Conservation (phyloP, 352 stramenopile species). For the Phytophthora sp. region DNA sequence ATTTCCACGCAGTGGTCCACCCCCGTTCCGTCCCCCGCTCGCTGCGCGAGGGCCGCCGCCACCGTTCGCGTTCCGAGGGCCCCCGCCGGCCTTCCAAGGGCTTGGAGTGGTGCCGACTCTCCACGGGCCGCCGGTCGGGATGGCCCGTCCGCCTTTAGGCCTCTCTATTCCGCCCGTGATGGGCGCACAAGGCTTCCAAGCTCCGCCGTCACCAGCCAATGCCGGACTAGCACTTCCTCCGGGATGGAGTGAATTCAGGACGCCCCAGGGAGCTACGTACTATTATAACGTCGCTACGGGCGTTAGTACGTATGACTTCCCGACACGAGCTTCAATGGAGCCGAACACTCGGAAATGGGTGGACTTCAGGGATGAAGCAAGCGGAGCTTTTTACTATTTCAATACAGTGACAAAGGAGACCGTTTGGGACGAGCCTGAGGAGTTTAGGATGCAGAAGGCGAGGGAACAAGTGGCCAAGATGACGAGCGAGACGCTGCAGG, state of each 20-base stretch:
- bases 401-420: slow-evolving; percentile 73
- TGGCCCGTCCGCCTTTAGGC: slow-evolving; percentile 31
- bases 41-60: slow-evolving; percentile 27
- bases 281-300: slow-evolving; percentile 67
- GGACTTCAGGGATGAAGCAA: slow-evolving; percentile 81
- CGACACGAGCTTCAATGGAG: slow-evolving; percentile 7
- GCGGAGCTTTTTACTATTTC: slow-evolving; percentile 81
- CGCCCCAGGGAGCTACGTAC: slow-evolving; percentile 59
- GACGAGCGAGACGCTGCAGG: slow-evolving; percentile 40
- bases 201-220: slow-evolving; percentile 25
- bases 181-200: slow-evolving; percentile 19
- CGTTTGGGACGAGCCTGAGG: slow-evolving; percentile 85
- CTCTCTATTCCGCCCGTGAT: slow-evolving; percentile 30
- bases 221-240: slow-evolving; percentile 34
- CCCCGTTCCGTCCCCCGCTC: slow-evolving; percentile 39
- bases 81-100: slow-evolving; percentile 26
- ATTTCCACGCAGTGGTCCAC: slow-evolving; percentile 28
- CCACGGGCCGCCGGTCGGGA: slow-evolving; percentile 23
- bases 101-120: slow-evolving; percentile 13
- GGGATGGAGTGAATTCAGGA: slow-evolving; percentile 69
- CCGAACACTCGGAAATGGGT: slow-evolving; percentile 48
- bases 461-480: slow-evolving; percentile 75
- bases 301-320: slow-evolving; percentile 68
- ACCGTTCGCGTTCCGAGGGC: slow-evolving; percentile 32
- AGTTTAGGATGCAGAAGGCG: slow-evolving; percentile 78